These are phyloP conservation scores for Nemania abortiva DNA, from an alignment of 2,329 filamentous ascomycete species.

Conservation along the genomic window DNA sequence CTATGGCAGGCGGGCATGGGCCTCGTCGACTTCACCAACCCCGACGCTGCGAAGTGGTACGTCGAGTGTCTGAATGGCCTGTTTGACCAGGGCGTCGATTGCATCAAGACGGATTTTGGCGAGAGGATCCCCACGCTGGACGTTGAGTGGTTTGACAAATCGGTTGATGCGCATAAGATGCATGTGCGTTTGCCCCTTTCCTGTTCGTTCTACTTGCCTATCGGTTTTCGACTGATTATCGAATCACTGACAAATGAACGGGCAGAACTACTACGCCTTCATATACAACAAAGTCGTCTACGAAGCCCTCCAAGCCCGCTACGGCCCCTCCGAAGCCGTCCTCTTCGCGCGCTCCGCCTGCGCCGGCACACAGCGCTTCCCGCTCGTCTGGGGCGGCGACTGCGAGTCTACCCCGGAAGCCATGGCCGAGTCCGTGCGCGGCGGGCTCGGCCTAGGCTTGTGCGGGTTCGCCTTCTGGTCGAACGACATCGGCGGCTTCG, in stretches of 20 bases:
- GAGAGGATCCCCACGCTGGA: slow-evolving; percentile 76
- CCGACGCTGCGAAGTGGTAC: slow-evolving; percentile 75
- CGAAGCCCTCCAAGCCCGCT: slow-evolving; percentile 69
- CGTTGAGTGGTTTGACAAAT: slow-evolving; percentile 72
- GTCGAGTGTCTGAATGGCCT: slow-evolving; percentile 69
- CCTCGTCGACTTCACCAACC: slow-evolving; percentile 80
- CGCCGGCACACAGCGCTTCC: slow-evolving; percentile 77
- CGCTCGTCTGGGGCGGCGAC: slow-evolving; percentile 79
- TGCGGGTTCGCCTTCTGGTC: slow-evolving; percentile 77
- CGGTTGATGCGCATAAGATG: slow-evolving; percentile 73
- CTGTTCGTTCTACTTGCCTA: neutral
- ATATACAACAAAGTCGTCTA: slow-evolving; percentile 79
- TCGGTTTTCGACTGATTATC: neutral
- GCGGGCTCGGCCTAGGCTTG: slow-evolving; percentile 72
- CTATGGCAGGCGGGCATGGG: slow-evolving; percentile 83
- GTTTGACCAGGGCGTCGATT: slow-evolving; percentile 76
- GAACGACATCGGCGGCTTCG: slow-evolving; percentile 78
- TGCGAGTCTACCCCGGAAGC: slow-evolving; percentile 80
- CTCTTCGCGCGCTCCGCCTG: slow-evolving; percentile 75
- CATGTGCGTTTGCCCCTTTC: slow-evolving; percentile 57
- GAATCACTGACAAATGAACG: slow-evolving; percentile 4
- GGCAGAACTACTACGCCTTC: slow-evolving; percentile 76
- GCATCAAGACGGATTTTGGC: slow-evolving; percentile 82
- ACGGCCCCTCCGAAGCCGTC: slow-evolving; percentile 67
- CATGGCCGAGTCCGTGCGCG: slow-evolving; percentile 77